Evolutionary conservation across 805 yeast species (phyloP).

Genomic region (Nakazawaea laoshanensis): DNA sequence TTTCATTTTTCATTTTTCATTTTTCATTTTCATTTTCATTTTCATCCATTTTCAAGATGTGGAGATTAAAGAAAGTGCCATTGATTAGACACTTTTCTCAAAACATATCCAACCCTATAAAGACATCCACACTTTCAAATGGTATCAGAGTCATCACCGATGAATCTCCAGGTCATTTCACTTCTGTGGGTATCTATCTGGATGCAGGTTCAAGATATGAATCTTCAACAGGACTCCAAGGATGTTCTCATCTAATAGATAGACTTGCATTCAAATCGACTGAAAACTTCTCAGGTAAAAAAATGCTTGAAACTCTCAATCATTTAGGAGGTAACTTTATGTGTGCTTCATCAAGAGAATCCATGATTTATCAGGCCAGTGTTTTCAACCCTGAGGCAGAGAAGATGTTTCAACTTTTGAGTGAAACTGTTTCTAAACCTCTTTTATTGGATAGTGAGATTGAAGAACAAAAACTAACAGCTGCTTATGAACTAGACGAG

Average conservation of each 20-base stretch:
- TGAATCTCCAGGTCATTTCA: constrained; percentile 81
- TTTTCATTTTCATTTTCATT: too few relatives aligned
- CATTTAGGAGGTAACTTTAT: constrained; percentile 88
- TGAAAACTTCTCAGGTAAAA: constrained; percentile 42
- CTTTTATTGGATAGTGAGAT: constrained; percentile 60
- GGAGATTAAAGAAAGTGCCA: too few relatives aligned
- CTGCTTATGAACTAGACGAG: constrained; percentile 77
- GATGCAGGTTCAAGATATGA: constrained; percentile 91
- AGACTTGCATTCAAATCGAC: constrained; percentile 80
- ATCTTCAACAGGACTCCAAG: constrained; percentile 42
- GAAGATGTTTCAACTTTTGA: constrained; percentile 63
- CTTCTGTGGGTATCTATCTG: constrained; percentile 83
- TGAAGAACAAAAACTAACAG: constrained; percentile 61
- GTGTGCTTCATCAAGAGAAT: constrained; percentile 87
- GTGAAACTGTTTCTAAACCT: constrained; percentile 76
- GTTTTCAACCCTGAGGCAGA: constrained; percentile 84
- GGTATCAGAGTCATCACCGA: constrained; percentile 83
- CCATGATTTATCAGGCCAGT: constrained; percentile 89
- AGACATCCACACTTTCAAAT: constrained; percentile 42
- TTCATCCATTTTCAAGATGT: too few relatives aligned
- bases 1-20: too few relatives aligned
- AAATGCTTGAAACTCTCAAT: constrained; percentile 71
- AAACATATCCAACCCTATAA: too few relatives aligned
- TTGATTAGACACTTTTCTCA: too few relatives aligned
- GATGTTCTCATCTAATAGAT: constrained; percentile 78